These are phyloP conservation scores for Torulaspora maleeae DNA, from an alignment of 805 yeast genomes.

Conservation along the genomic window DNA sequence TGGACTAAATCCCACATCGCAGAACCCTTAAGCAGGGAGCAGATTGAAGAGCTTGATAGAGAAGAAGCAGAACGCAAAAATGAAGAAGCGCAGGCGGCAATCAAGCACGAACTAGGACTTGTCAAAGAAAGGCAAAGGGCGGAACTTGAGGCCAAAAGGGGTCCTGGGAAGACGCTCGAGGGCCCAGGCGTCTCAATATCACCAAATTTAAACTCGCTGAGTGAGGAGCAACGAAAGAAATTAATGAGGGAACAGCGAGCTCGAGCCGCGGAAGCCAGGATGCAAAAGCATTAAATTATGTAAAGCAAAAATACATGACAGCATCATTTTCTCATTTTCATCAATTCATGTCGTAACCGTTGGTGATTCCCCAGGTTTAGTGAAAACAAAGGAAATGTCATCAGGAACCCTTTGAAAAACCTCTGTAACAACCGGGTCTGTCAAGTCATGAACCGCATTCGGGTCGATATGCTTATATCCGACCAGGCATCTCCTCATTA, in stretches of 20 bases:
- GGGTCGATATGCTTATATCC: constrained; percentile 66
- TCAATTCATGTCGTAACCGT: not conserved
- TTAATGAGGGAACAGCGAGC: constrained; percentile 93
- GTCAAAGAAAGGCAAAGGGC: constrained; percentile 28
- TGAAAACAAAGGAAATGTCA: constrained; percentile 28
- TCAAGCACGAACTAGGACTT: constrained; percentile 25
- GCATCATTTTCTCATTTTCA: too few species aligned
- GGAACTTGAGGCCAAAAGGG: constrained; percentile 26
- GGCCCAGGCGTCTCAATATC: constrained; percentile 30
- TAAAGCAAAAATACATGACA: not conserved
- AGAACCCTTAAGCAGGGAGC: constrained; percentile 51
- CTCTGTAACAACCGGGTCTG: constrained; percentile 22
- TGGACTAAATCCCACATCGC: constrained; percentile 71
- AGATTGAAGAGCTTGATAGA: constrained; percentile 44
- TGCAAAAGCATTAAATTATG: constrained; percentile 34
- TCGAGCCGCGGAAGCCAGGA: constrained; percentile 90
- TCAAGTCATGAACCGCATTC: constrained; percentile 4
- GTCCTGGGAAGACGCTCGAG: constrained; percentile 37
- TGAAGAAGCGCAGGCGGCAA: constrained; percentile 36
- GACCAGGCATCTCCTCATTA: constrained; percentile 53
- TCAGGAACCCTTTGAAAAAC: constrained; percentile 13
- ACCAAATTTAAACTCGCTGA: constrained; percentile 54
- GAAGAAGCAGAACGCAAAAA: constrained; percentile 38
- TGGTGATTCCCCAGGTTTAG: constrained; percentile 15
- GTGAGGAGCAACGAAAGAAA: constrained; percentile 67